Conservation (phyloP, 805 yeast species). For the Wickerhamomyces queroliae region DNA sequence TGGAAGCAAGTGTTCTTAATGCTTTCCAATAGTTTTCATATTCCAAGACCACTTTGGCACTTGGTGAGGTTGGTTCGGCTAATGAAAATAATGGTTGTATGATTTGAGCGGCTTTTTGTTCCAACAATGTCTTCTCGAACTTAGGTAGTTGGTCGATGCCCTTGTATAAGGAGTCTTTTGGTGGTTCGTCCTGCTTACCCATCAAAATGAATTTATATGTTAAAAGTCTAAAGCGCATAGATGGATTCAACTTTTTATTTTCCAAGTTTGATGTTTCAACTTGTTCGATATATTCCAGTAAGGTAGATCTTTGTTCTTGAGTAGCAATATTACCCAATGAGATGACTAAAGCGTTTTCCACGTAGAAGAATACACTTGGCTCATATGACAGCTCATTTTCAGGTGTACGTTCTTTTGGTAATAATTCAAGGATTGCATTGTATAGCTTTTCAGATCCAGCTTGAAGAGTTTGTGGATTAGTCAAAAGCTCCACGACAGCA, state of each 20-base stretch:
- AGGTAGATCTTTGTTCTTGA: constrained; percentile 3
- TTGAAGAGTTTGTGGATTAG: constrained; percentile 4
- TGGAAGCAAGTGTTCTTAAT: constrained; percentile 41
- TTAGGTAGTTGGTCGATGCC: constrained; percentile 8
- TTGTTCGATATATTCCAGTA: constrained; percentile 22
- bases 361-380: constrained; percentile 32
- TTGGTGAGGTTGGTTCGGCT: not conserved
- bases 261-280: constrained; percentile 8
- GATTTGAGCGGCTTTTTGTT: constrained; percentile 13
- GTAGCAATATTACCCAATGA: not conserved
- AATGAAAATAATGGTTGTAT: constrained; percentile 11
- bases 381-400: constrained; percentile 21
- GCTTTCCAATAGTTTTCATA: constrained; percentile 52
- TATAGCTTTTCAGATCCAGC: constrained; percentile 16
- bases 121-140: constrained; percentile 12
- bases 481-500: constrained; percentile 50
- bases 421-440: constrained; percentile 25
- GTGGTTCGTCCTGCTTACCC: not conserved
- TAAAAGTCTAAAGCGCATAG: constrained; percentile 33
- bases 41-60: constrained; percentile 33
- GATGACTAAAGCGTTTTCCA: constrained; percentile 28
- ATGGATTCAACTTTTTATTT: constrained; percentile 21
- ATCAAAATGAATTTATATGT: constrained; percentile 46
- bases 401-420: constrained; percentile 28
- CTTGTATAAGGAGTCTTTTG: not conserved